Evolutionary conservation across 1,139 yeast genomes (phyloP), one percentile per base, ranked within the genome.

Genomic region (Suhomyces chickasaworum): DNA sequence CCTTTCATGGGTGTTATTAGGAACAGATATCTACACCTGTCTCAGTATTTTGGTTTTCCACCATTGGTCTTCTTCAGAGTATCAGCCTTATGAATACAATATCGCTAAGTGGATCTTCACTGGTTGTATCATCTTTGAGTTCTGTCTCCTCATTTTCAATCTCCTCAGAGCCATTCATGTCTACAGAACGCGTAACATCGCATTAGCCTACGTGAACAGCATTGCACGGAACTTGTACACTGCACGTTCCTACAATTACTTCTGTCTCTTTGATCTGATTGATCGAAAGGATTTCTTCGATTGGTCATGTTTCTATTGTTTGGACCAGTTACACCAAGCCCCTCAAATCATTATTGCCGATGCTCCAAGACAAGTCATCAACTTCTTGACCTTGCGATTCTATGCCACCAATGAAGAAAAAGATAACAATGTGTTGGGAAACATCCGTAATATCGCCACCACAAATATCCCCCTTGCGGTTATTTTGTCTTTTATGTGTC

Each of bases 341-440:
- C 61, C 83, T 13, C 80, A 80, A 48, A 72, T 87, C 30, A 55
- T 86, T 16, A 69, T 87, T 38, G 91, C 96, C 0, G 96, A 89
- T 56, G 78, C 91, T 5, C 97, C 97, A n/a, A 78, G 97, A 64
- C 97, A 89, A 66, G 85, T 86, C 2, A 79, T 89, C 55, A 89
- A 89, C 61, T 86, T 90, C 22, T 68, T 87, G 53, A 88, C 97
- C 0, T 65, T 86, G 31, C 74, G 84, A 59, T 71, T 68, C 48
- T 75, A 77, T 48, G 82, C 83, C 8, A 75, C 86, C 5, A 71
- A 66, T 39, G 73, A 71, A 8, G 76, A 75, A 36, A 51, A 66
- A 7, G 66, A 74, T 40, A 69, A 68, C 50, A 73, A 69, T 49
- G 78, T 86, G 46, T 65, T 78, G 47, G 62, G 63, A 6, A 83